A percentile compares a stretch with the other conserved stretches of the same genome.
Conservation (phyloP, 345 rosid species). For the Salix exigua region DNA sequence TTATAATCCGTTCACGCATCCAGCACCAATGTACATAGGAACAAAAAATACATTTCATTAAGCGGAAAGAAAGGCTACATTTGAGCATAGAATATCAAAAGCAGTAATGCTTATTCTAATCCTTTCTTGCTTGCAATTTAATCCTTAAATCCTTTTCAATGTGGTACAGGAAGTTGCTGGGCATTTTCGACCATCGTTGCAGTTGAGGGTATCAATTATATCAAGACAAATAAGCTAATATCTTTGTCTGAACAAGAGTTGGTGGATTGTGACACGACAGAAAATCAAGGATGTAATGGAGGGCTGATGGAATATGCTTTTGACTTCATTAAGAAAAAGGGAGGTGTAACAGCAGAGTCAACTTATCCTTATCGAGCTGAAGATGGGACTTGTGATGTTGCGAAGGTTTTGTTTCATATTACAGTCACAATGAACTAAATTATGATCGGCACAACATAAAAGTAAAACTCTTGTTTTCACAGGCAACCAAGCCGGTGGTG, state of each 20-base stretch:
- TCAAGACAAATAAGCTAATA: constrained; percentile 30
- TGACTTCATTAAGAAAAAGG: constrained; percentile 41
- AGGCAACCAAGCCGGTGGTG: constrained; percentile 32
- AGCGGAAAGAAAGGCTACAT: not conserved
- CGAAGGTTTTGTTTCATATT: constrained; percentile 19
- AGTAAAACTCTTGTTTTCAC: not conserved
- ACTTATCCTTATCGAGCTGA: constrained; percentile 52
- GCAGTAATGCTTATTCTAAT: not conserved
- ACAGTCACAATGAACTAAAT: not conserved
- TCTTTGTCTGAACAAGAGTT: constrained; percentile 61
- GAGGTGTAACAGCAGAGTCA: constrained; percentile 55
- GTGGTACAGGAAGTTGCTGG: constrained; percentile 70
- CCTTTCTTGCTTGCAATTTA: not conserved
- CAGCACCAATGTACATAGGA: not conserved
- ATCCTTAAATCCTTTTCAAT: not conserved
- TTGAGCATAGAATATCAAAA: not conserved
- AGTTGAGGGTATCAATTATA: constrained; percentile 53
- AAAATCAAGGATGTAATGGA: constrained; percentile 52
- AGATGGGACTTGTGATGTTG: constrained; percentile 40
- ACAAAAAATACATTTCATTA: not conserved
- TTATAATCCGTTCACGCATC: not conserved
- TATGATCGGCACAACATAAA: not conserved
- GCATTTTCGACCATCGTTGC: constrained; percentile 73
- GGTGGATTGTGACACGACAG: constrained; percentile 41
- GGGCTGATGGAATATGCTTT: constrained; percentile 71